A percentile compares a stretch with the other conserved stretches of the same genome.
phyloP scores from a whole-genome alignment of 1,284 basidiomycete genomes.

The Microbotryum scabiosae region DNA sequence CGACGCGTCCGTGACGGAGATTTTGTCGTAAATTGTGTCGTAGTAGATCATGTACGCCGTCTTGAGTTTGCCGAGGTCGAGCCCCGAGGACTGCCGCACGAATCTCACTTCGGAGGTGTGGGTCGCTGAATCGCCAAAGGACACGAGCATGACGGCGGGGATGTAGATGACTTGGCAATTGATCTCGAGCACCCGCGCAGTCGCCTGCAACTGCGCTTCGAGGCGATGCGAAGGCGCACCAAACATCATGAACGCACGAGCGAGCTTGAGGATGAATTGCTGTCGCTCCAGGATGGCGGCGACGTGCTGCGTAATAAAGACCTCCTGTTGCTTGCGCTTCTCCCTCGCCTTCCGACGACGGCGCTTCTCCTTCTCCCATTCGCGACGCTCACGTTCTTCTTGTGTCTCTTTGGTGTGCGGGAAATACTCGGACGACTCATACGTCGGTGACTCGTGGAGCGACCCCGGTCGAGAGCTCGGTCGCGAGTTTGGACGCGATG shows the following conservation, averaged over 20 bases:
- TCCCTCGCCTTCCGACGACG: constrained; percentile 45
- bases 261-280: constrained; percentile 81
- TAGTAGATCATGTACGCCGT: constrained; percentile 72
- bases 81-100: constrained; percentile 62
- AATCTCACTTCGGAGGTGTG: constrained; percentile 80
- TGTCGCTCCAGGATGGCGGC: constrained; percentile 78
- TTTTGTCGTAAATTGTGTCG: constrained; percentile 76
- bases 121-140: constrained; percentile 72
- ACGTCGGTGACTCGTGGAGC: constrained; percentile 15
- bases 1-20: constrained; percentile 71
- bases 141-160: constrained; percentile 55
- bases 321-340: constrained; percentile 65
- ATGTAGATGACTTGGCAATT: constrained; percentile 77
- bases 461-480: constrained; percentile 1
- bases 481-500: too few species aligned
- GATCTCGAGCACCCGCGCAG: constrained; percentile 75
- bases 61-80: constrained; percentile 69
- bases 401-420: constrained; percentile 36
- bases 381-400: constrained; percentile 44
- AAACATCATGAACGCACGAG: constrained; percentile 90
- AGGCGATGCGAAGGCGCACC: constrained; percentile 83
- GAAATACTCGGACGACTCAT: constrained; percentile 38
- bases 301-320: constrained; percentile 51
- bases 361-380: constrained; percentile 49
- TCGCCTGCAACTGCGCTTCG: constrained; percentile 76